Percentiles rank a stretch among this genome's conserved stretches.
phyloP scores from a whole-genome alignment of 164 flowering plant genomes.

The Brasenia schreberi region DNA sequence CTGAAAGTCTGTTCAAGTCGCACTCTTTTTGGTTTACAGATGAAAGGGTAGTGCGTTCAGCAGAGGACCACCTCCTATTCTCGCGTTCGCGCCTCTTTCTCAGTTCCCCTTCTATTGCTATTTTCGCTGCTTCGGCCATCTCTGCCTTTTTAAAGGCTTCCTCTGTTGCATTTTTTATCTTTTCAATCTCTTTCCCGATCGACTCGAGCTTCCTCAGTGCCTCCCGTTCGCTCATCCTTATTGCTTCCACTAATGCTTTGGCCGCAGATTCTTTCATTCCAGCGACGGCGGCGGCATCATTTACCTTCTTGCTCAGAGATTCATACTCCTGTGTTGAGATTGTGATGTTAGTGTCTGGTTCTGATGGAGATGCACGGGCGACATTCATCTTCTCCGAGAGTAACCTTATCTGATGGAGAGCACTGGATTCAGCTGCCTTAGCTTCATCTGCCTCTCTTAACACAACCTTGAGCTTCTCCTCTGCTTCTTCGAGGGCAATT shows the following conservation, averaged over 20 bases:
- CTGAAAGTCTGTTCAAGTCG: neutral
- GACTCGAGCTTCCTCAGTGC: slow-evolving; percentile 56
- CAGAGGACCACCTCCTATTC: neutral
- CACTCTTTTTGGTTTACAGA: neutral
- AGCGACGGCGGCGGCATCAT: slow-evolving; percentile 56
- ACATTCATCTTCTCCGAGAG: slow-evolving; percentile 56
- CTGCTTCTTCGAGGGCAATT: slow-evolving; percentile 45
- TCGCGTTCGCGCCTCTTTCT: slow-evolving; percentile 55
- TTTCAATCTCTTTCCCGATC: slow-evolving; percentile 57
- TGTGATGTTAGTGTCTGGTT: slow-evolving; percentile 43
- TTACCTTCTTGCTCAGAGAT: slow-evolving; percentile 57
- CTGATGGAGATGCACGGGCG: slow-evolving; percentile 59
- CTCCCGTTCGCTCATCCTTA: slow-evolving; percentile 78
- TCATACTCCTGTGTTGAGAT: slow-evolving; percentile 69
- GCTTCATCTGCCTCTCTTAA: slow-evolving; percentile 72
- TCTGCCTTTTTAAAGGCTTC: slow-evolving; percentile 73
- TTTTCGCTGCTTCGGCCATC: slow-evolving; percentile 84
- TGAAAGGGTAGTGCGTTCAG: neutral
- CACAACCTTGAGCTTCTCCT: slow-evolving; percentile 41
- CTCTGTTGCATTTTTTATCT: slow-evolving; percentile 43
- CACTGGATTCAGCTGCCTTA: slow-evolving; percentile 53
- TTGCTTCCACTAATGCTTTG: slow-evolving; percentile 77
- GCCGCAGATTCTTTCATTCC: slow-evolving; percentile 92
- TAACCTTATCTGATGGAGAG: slow-evolving; percentile 46
- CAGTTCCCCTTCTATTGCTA: slow-evolving; percentile 61